Base-by-base conservation (phyloP, 1,284 basidiomycete species). In the Porodaedalea pini region DNA sequence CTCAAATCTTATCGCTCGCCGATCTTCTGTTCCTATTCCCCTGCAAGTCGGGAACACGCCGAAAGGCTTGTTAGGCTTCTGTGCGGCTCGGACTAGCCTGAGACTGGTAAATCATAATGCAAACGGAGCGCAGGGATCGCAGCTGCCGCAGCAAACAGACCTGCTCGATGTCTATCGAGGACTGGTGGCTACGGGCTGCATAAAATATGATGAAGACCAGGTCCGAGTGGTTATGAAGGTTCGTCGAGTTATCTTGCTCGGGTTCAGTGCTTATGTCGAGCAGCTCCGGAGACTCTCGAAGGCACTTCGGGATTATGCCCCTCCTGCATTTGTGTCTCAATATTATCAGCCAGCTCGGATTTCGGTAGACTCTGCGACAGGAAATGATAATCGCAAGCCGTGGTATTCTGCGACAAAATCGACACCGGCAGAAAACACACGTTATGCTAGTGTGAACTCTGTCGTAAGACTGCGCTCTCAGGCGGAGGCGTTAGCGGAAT, bases 201-300 rank as follows among this genome's bases (percentile, higher is more conserved):
- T 88, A 54, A 69, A 76, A 59, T 79, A 80, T 68, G 82, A 88
- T 62, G 79, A 82, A 57, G 81, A 86, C 57, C 86, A 90, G 66
- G 74, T 88, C 17, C 71, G 85, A 17, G 79, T 79, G 2, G 71
- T 88, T n/a, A 82, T 87, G 71, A 74, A 80, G 70, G 83, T 83
- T 60, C 21, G 75, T 66, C n/a, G 13, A n/a, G 13, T n/a, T 10
- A 17, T 5, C 11, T 56, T 21, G 15, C 32, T 48, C 19, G 45
- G n/a, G 40, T 52, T 10, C 32, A 23, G 48, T 32, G 31, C 6
- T 32, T 37, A 37, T 23, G 21, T 19, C 3, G 2, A 17, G 3
- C 51, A 82, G 79, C 73, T 82, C 15, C 70, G 78, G 34, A 73
- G 74, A 34, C 64, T 83, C 32, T 76, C 77, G 45, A 73, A 69